These are phyloP conservation scores for Athelia psychrophila DNA, from an alignment of 1,284 basidiomycete genomes.

Conservation along the genomic window DNA sequence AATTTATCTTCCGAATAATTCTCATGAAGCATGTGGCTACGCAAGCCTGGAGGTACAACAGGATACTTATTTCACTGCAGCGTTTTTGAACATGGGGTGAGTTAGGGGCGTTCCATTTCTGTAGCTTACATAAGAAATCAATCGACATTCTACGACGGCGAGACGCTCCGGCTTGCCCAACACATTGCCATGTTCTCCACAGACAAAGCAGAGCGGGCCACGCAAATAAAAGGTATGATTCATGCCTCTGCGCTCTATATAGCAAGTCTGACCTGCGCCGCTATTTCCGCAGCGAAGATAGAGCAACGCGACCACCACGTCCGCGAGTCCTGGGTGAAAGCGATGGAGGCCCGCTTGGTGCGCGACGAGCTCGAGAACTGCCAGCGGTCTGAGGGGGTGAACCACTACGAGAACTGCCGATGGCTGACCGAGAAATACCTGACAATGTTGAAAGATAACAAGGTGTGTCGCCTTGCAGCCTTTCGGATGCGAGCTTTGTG, in stretches of 20 bases:
- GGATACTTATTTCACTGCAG: too few relatives aligned
- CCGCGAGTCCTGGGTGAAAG: constrained; percentile 91
- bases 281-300: constrained; percentile 45
- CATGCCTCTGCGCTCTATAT: not conserved
- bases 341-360: constrained; percentile 92
- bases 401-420: constrained; percentile 88
- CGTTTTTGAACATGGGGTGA: too few relatives aligned
- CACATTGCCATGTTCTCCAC: too few relatives aligned
- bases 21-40: too few relatives aligned
- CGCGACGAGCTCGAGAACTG: constrained; percentile 91
- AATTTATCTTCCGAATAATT: too few relatives aligned
- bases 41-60: too few relatives aligned
- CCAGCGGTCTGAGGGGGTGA: constrained; percentile 89
- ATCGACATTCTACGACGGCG: too few relatives aligned
- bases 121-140: too few relatives aligned
- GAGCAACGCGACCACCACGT: constrained; percentile 76
- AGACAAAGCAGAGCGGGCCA: constrained; percentile 37
- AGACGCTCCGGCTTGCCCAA: too few relatives aligned
- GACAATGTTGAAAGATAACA: constrained; percentile 80
- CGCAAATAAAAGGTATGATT: constrained; percentile 46
- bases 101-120: too few relatives aligned
- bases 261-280: not conserved
- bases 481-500: not conserved
- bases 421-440: constrained; percentile 86
- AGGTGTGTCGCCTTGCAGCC: constrained; percentile 53